Evolutionary conservation across 2,329 filamentous ascomycete genomes (phyloP).

Genomic region (Cladophialophora bantiana): DNA sequence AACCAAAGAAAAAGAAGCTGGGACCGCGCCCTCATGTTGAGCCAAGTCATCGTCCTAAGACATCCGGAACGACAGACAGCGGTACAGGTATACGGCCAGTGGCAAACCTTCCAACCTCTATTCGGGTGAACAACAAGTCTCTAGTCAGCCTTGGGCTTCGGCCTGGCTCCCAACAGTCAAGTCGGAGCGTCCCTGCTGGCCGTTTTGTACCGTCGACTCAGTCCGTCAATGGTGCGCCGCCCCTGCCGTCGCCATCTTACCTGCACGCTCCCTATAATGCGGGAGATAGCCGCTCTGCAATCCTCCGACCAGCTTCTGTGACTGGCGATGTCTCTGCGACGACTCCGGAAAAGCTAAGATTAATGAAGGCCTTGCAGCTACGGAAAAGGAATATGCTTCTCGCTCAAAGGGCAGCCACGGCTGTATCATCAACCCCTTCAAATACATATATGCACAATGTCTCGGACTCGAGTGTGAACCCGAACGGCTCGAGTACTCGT

Average conservation of each 20-base stretch:
- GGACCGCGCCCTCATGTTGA: slow-evolving; percentile 79
- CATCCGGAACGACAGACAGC: slow-evolving; percentile 59
- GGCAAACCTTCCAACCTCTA: slow-evolving; percentile 79
- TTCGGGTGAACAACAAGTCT: slow-evolving; percentile 68
- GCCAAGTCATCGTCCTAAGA: slow-evolving; percentile 67
- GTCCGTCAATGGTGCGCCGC: slow-evolving; percentile 31
- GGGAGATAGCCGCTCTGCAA: slow-evolving; percentile 28
- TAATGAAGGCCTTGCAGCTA: slow-evolving; percentile 93
- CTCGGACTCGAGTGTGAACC: slow-evolving; percentile 26
- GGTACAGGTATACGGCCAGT: slow-evolving; percentile 66
- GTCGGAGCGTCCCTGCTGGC: slow-evolving; percentile 52
- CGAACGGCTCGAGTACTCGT: slow-evolving; percentile 15
- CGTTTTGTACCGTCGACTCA: slow-evolving; percentile 36
- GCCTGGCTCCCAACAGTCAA: slow-evolving; percentile 55
- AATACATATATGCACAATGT: slow-evolving; percentile 23
- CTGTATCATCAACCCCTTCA: slow-evolving; percentile 8
- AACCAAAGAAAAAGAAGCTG: slow-evolving; percentile 78
- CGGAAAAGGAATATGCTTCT: slow-evolving; percentile 76
- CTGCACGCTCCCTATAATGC: slow-evolving; percentile 29
- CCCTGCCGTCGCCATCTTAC: slow-evolving; percentile 36
- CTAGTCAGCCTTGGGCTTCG: slow-evolving; percentile 42
- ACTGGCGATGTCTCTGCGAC: slow-evolving; percentile 49
- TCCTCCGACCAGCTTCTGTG: slow-evolving; percentile 32
- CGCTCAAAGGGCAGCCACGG: slow-evolving; percentile 39
- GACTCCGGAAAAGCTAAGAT: slow-evolving; percentile 86